Percentiles rank a stretch among this genome's conserved stretches.
phyloP scores from a whole-genome alignment of 441 rosid species.

The Adansonia grandidieri region DNA sequence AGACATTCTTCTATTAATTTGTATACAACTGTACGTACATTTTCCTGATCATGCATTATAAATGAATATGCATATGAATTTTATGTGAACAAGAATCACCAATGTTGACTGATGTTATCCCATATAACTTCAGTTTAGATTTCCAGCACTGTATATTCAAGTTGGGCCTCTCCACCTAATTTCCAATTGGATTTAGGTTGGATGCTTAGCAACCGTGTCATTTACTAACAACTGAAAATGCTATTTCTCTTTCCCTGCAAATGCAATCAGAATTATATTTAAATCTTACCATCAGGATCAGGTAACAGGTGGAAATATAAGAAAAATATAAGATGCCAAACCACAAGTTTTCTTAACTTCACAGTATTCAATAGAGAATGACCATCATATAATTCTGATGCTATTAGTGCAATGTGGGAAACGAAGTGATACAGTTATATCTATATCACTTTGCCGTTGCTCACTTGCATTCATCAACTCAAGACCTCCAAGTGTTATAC shows the following conservation, averaged over 20 bases:
- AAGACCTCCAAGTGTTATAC: neutral
- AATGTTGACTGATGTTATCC: neutral
- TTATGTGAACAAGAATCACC: neutral
- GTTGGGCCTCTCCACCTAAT: neutral
- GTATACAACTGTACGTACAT: neutral
- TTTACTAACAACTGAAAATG: neutral
- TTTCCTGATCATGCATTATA: neutral
- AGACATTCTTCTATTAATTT: neutral
- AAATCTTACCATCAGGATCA: neutral
- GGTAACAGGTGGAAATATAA: neutral
- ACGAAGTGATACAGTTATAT: neutral
- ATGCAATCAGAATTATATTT: neutral
- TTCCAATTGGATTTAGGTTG: neutral
- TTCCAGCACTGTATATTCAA: neutral
- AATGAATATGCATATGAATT: neutral
- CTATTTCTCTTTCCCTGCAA: constrained; percentile 1
- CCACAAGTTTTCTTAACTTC: neutral
- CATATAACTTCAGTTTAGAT: neutral
- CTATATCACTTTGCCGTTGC: neutral
- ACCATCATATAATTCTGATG: neutral
- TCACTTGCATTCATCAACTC: neutral
- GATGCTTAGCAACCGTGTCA: neutral
- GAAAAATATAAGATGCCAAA: neutral
- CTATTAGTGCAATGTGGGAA: neutral
- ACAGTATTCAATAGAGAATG: neutral